Evolutionary conservation across 257 asterid species (phyloP), one percentile per base, ranked within the genome.

Genomic region (Fraxinus cuspidata): DNA sequence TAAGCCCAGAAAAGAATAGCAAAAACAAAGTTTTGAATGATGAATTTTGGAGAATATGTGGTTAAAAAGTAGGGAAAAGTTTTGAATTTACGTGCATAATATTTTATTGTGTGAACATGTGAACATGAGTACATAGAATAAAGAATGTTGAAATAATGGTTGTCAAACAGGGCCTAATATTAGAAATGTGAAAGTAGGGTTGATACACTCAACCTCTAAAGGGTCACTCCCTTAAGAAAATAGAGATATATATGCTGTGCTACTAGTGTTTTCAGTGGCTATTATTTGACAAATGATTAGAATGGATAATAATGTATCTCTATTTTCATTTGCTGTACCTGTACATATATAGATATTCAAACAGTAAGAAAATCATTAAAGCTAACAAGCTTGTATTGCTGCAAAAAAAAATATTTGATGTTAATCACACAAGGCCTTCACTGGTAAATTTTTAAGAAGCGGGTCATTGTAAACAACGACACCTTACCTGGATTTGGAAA

Each of bases 401-500:
- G 74, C 56, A 71, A 28, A 65, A 32, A 32, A 32, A 31, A 77
- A 42, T 28, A 21, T n/a, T n/a, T 56, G 27, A 56, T 7, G 11
- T 56, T 56, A 19, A 56, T 5, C 27, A n/a, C 65, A n/a, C 0
- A 1, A 56, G 28, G 65, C 31, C 1, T 60, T 25, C 78, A 73
- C 56, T 73, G 63, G 32, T 35, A 78, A 60, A 51, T 51, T 5
- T 35, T 60, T 27, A 74, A 28, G 44, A 80, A 67, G 49, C 28
- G 38, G 38, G 8, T 74, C 3, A 6, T 7, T 18, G 15, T 65
- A 70, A 37, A 49, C 74, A 53, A 23, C 5, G 13, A 73, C 79
- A 75, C 27, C 84, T 74, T 78, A 91, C 99, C 97, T 85, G 99
- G 97, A 92, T 94, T 96, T 29, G 99, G 99, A 75, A 81, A 92